phyloP scores from a whole-genome alignment of 495 filamentous ascomycete genomes.

The Talaromyces proteolyticus region DNA sequence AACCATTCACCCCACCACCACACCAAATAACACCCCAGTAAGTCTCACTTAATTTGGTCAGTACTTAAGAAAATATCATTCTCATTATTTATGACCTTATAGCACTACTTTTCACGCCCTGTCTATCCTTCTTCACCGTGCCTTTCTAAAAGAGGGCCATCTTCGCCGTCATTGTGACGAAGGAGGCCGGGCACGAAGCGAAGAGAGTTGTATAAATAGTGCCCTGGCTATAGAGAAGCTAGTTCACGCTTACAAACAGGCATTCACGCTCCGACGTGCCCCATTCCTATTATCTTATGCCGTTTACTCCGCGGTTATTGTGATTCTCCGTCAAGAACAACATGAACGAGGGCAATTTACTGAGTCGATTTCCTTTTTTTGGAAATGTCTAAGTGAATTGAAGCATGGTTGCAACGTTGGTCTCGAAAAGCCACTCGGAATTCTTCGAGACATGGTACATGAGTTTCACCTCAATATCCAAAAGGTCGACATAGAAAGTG shows the following conservation, averaged over 20 bases:
- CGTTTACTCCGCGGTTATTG: neutral
- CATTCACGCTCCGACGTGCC: neutral
- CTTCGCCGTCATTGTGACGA: neutral
- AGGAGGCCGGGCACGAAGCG: neutral
- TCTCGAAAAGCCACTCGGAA: neutral
- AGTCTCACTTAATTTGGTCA: constrained; percentile 8
- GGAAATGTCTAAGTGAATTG: neutral
- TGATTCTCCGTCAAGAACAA: neutral
- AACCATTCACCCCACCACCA: constrained; percentile 13
- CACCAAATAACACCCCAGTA: constrained; percentile 16
- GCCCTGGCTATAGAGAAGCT: constrained; percentile 4
- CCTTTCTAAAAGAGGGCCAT: constrained; percentile 12
- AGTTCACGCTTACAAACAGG: neutral
- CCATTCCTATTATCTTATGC: neutral
- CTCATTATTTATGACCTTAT: neutral
- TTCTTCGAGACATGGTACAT: neutral
- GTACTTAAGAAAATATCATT: too few relatives aligned
- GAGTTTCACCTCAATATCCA: neutral
- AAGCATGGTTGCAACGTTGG: neutral
- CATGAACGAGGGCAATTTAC: neutral
- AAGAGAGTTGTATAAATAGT: neutral
- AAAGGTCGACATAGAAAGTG: neutral
- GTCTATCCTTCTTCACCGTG: constrained; percentile 13
- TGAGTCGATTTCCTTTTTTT: neutral
- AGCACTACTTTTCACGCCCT: constrained; percentile 13